These are phyloP conservation scores for Chaetomium sp. DNA, from an alignment of 2,329 filamentous ascomycete species.

Conservation along the genomic window DNA sequence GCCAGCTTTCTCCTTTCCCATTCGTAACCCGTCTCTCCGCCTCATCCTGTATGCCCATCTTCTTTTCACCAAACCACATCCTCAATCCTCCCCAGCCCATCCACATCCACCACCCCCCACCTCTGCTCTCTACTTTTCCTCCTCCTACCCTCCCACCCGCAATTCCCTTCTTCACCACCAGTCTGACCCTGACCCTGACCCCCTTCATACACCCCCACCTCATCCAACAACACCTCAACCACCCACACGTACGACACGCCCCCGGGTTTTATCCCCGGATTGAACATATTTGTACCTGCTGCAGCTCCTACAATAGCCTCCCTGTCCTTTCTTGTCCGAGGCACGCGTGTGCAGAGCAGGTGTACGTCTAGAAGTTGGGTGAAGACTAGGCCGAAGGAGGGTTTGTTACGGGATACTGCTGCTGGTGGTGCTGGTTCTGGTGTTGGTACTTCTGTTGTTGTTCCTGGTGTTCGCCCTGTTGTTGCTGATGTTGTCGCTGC, in stretches of 20 bases:
- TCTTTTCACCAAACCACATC: constrained; percentile 27
- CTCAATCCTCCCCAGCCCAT: constrained; percentile 30
- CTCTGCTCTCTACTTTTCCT: constrained; percentile 43
- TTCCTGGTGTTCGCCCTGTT: too few relatives aligned
- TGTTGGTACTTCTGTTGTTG: too few relatives aligned
- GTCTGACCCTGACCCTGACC: constrained; percentile 21
- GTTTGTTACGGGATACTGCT: constrained; percentile 30
- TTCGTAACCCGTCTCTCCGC: neutral
- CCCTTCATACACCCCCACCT: constrained; percentile 35
- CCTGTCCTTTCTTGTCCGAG: constrained; percentile 35
- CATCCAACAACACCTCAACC: constrained; percentile 47
- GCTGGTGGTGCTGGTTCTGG: too few relatives aligned
- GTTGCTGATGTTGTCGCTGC: too few relatives aligned
- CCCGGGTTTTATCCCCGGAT: constrained; percentile 3
- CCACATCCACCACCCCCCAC: constrained; percentile 45
- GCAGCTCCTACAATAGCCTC: neutral
- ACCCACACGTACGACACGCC: constrained; percentile 35
- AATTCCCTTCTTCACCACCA: too few relatives aligned
- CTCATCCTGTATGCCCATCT: neutral
- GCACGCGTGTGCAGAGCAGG: constrained; percentile 42
- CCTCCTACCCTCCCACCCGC: constrained; percentile 7
- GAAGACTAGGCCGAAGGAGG: constrained; percentile 50
- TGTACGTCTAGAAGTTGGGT: constrained; percentile 49
- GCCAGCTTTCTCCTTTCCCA: too few relatives aligned
- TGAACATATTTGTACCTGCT: neutral